A percentile compares a stretch with the other conserved stretches of the same genome.
These are phyloP conservation scores for Skeletonema menzelii DNA, from an alignment of 108 stramenopile genomes.

Conservation along the genomic window DNA sequence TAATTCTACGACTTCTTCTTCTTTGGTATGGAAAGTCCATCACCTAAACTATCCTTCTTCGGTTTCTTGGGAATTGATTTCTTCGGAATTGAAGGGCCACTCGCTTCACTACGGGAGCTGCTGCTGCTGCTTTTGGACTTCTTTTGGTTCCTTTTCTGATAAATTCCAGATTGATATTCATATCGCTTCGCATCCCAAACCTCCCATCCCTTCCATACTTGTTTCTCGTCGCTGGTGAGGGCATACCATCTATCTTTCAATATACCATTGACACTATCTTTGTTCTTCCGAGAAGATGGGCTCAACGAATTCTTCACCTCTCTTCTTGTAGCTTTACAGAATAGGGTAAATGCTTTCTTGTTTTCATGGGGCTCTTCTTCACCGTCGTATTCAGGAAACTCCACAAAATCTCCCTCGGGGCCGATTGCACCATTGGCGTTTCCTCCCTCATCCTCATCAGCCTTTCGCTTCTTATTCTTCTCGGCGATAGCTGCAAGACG, in stretches of 20 bases:
- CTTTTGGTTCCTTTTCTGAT: constrained; percentile 16
- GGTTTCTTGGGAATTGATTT: constrained; percentile 17
- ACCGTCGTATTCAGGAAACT: constrained; percentile 83
- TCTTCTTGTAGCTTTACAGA: constrained; percentile 66
- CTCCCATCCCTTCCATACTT: constrained; percentile 74
- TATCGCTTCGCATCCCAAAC: constrained; percentile 79
- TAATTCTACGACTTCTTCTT: constrained; percentile 17
- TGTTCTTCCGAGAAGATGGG: constrained; percentile 65
- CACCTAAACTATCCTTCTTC: neutral
- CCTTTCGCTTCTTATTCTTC: constrained; percentile 15
- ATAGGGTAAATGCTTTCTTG: constrained; percentile 85
- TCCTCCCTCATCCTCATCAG: constrained; percentile 26
- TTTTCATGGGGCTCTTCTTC: constrained; percentile 64
- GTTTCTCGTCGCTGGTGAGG: constrained; percentile 65
- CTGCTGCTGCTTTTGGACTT: constrained; percentile 5
- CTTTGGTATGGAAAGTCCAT: constrained; percentile 32
- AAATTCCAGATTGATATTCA: constrained; percentile 52
- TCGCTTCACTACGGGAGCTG: neutral
- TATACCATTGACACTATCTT: constrained; percentile 67
- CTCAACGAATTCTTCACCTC: constrained; percentile 70
- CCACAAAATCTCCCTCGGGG: constrained; percentile 66
- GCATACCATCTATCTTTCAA: constrained; percentile 71
- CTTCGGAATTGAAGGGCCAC: constrained; percentile 11
- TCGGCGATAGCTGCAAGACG: constrained; percentile 9
- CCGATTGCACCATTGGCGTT: constrained; percentile 57